Base-by-base conservation (phyloP, 2,329 filamentous ascomycete genomes). In the Aspergillus pseudotamarii region DNA sequence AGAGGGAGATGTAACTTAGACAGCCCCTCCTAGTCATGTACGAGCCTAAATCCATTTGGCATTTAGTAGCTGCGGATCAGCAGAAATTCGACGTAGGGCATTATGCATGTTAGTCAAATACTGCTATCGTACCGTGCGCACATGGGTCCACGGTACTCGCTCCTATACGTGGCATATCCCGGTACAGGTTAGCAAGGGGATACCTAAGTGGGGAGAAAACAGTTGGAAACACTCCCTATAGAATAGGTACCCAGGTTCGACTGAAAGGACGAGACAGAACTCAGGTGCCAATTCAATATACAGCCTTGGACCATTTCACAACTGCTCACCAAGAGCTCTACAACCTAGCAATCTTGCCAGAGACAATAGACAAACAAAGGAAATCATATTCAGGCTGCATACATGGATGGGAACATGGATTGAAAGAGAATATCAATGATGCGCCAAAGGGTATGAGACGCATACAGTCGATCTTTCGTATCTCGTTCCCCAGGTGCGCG, bases 311-410 rank as follows among this genome's bases (percentile, higher is more conserved):
- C 10, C 10, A 46, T 46, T 23, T 46, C 43, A 23, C 3, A n/a
- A 19, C 9, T 8, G 23, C 43, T 23, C 43, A 21, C 21, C 11
- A 9, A 45, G 43, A 48, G 4, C 5, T 55, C 55, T 57, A 57
- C 36, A 14, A 16, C 5, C 21, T 57, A 43, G 23, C 11, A 28
- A 21, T 19, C 34, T 32, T 10, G 21, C 28, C 9, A 5, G 28
- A 54, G 30, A 45, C 10, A 59, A 45, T 32, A 36, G 58, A 58
- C 46, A 59, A 73, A 76, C 73, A 75, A 75, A 76, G 64, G 73
- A 72, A 74, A 76, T 75, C 69, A 75, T 70, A 71, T 70, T 71
- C 60, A 62, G 66, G 65, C 64, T 72, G 68, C 69, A 68, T 71
- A 69, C 67, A 67, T 66, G 65, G 66, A 67, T 64, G 62, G 64